Evolutionary conservation across 768 basidiomycete genomes (phyloP).

Genomic region (Albatrellus ellisii): DNA sequence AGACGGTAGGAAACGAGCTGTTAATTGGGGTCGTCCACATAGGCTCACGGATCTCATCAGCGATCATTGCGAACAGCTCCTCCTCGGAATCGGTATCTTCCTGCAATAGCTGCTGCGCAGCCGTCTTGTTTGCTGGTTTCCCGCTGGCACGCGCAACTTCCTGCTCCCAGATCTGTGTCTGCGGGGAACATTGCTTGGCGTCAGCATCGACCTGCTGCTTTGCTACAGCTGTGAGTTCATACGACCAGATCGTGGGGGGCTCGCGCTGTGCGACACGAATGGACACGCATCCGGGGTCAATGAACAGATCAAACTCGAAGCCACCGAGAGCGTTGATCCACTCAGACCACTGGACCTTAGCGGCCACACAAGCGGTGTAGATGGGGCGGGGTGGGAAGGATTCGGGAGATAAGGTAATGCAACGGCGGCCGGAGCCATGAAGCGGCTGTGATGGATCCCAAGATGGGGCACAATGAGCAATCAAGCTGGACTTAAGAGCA

Average conservation of each 20-base stretch:
- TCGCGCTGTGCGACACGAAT: conserved; percentile 41
- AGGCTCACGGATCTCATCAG: conserved; percentile 54
- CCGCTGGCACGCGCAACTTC: conserved; percentile 11
- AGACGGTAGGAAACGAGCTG: conserved; percentile 39
- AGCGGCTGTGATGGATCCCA: conserved; percentile 56
- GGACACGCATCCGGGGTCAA: conserved; percentile 70
- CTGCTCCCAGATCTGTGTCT: conserved; percentile 15
- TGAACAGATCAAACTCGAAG: conserved; percentile 64
- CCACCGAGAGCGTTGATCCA: conserved; percentile 64
- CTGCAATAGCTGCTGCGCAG: conserved; percentile 64
- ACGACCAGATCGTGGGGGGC: conserved; percentile 57
- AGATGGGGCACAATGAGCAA: conserved; percentile 48
- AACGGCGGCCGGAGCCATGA: conserved; percentile 58
- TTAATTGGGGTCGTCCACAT: conserved; percentile 57
- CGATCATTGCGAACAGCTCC: conserved; percentile 61
- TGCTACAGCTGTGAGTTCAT: conserved; percentile 26
- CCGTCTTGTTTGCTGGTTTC: conserved; percentile 23
- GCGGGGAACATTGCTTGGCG: conserved; percentile 10
- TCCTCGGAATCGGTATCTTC: conserved; percentile 62
- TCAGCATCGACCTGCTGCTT: conserved; percentile 5
- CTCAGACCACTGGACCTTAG: conserved; percentile 68
- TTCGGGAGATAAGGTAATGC: conserved; percentile 57
- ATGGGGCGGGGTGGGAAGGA: conserved; percentile 60
- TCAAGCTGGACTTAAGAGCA: conserved; percentile 62
- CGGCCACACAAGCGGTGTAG: conserved; percentile 54